phyloP scores from a whole-genome alignment of 2,329 filamentous ascomycete species.

The Fusarium nelsonii region DNA sequence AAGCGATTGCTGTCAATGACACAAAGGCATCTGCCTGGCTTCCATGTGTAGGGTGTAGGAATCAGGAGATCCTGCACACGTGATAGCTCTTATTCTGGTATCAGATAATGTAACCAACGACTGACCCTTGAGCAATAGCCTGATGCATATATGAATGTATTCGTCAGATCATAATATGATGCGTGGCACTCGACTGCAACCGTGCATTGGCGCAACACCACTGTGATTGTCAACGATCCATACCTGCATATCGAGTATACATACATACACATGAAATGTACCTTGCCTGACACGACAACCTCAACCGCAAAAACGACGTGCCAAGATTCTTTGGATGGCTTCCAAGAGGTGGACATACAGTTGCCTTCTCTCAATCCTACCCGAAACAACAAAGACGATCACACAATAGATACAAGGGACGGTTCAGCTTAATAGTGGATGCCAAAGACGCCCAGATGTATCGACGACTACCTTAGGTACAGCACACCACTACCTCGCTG shows the following conservation, averaged over 20 bases:
- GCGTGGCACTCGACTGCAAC: background rate
- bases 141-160: background rate
- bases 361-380: background rate
- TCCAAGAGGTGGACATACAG: background rate
- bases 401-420: background rate
- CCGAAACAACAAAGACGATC: background rate
- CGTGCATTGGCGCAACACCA: conserved; percentile 16
- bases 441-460: conserved; percentile 1
- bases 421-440: background rate
- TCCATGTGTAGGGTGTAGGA: background rate
- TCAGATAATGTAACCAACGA: conserved; percentile 11
- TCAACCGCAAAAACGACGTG: background rate
- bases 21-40: background rate
- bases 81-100: conserved; percentile 8
- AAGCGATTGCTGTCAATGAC: background rate
- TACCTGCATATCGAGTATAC: conserved; percentile 7
- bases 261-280: background rate
- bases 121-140: conserved; percentile 8
- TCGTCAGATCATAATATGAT: conserved; percentile 15
- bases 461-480: background rate
- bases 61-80: conserved; percentile 41
- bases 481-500: conserved; percentile 1
- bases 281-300: background rate
- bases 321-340: conserved; percentile 3
- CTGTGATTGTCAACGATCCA: conserved; percentile 13